Conservation (phyloP, 2,329 filamentous ascomycete species). For the Epichloe gansuensis region DNA sequence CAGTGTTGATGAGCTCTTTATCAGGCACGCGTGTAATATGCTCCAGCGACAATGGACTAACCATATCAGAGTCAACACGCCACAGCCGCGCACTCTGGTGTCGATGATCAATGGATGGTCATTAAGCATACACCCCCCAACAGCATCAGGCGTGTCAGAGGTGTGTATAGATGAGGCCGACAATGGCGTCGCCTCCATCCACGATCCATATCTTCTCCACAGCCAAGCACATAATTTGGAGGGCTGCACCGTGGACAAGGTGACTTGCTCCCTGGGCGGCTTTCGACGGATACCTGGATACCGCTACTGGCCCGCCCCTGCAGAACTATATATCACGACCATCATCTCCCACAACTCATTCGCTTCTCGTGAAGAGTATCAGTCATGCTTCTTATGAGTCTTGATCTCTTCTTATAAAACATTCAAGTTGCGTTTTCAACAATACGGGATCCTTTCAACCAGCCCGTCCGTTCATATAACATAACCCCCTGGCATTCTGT, state of each 20-base stretch:
- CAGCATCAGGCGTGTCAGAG: neutral
- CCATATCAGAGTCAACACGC: neutral
- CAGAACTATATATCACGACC: constrained; percentile 7
- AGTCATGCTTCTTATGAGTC: neutral
- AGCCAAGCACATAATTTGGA: constrained; percentile 7
- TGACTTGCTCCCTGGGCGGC: constrained; percentile 2
- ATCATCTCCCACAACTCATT: neutral
- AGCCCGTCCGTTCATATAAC: neutral
- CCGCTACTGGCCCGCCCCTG: neutral
- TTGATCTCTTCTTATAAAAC: neutral
- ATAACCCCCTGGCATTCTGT: neutral
- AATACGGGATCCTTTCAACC: constrained; percentile 2
- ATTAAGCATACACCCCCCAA: constrained; percentile 3
- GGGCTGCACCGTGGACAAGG: constrained; percentile 6
- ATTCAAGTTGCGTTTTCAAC: neutral
- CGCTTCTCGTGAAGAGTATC: neutral
- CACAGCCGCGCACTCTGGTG: neutral
- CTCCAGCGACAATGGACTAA: neutral
- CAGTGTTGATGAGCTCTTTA: neutral
- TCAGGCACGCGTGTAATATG: neutral
- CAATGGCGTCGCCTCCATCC: constrained; percentile 5
- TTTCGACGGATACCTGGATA: constrained; percentile 8
- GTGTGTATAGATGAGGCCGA: constrained; percentile 1
- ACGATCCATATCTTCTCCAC: constrained; percentile 9
- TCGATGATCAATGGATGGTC: neutral